A percentile compares a stretch with the other conserved stretches of the same genome.
Evolutionary conservation across 805 yeast species (phyloP).

Genomic region (Metschnikowia kunwiensis): DNA sequence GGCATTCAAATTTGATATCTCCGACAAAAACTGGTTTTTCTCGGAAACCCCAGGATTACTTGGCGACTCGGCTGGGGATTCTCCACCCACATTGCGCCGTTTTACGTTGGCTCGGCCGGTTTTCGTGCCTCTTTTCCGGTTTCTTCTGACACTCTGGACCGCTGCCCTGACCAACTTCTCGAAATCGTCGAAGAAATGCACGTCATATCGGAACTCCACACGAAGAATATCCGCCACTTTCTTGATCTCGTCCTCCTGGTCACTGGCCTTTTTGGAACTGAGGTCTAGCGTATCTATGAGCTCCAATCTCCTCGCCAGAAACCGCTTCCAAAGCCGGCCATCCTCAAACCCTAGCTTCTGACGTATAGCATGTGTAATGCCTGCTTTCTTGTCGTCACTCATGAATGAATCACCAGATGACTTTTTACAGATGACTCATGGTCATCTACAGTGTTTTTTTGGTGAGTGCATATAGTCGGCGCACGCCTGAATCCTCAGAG

Average conservation of each 20-base stretch:
- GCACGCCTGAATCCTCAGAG: too few species aligned
- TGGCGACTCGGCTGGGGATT: not conserved
- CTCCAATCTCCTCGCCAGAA: slow-evolving; percentile 86
- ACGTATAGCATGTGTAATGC: slow-evolving; percentile 58
- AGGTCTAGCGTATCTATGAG: slow-evolving; percentile 73
- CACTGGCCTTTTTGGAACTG: slow-evolving; percentile 77
- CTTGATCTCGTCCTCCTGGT: slow-evolving; percentile 80
- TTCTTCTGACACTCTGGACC: slow-evolving; percentile 86
- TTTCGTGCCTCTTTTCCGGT: slow-evolving; percentile 63
- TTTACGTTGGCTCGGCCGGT: slow-evolving; percentile 19
- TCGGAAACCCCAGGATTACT: not conserved
- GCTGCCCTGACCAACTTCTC: slow-evolving; percentile 91
- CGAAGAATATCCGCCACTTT: slow-evolving; percentile 76
- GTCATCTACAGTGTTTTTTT: too few species aligned
- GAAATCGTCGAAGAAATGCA: slow-evolving; percentile 62
- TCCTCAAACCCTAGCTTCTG: slow-evolving; percentile 70
- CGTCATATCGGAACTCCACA: slow-evolving; percentile 71
- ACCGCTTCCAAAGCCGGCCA: slow-evolving; percentile 82
- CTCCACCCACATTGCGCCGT: slow-evolving; percentile 11
- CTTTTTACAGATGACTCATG: slow-evolving; percentile 15
- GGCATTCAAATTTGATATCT: slow-evolving; percentile 32
- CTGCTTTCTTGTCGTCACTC: slow-evolving; percentile 37
- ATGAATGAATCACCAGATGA: slow-evolving; percentile 7
- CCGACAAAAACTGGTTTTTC: slow-evolving; percentile 28
- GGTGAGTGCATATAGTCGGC: too few species aligned